Conservation (phyloP, 2,329 filamentous ascomycete genomes). For the Colletotrichum plurivorum region DNA sequence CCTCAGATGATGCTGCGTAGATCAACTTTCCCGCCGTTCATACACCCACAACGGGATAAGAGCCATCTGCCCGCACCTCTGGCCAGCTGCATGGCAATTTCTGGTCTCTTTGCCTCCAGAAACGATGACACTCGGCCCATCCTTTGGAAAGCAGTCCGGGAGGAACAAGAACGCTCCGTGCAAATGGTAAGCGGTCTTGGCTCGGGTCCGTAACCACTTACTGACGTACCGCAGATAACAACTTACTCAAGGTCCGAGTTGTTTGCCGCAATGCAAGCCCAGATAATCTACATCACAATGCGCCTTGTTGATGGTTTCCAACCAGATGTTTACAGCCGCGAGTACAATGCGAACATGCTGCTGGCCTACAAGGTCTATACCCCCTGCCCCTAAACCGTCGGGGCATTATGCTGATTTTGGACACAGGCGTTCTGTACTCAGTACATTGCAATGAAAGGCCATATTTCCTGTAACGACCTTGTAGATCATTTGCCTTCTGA, state of each 20-base stretch:
- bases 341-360: slow-evolving; percentile 30
- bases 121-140: slow-evolving; percentile 23
- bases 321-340: not conserved
- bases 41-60: slow-evolving; percentile 28
- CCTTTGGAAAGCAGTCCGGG: slow-evolving; percentile 27
- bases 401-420: not conserved
- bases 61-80: slow-evolving; percentile 22
- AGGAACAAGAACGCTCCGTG: slow-evolving; percentile 26
- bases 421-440: slow-evolving; percentile 14
- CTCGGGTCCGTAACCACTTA: not conserved
- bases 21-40: slow-evolving; percentile 36
- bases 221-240: not conserved
- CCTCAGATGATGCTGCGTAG: slow-evolving; percentile 38
- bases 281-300: slow-evolving; percentile 38
- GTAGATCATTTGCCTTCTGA: not conserved
- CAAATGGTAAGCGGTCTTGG: not conserved
- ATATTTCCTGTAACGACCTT: not conserved
- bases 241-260: slow-evolving; percentile 4
- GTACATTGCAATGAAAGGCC: not conserved
- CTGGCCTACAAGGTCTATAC: slow-evolving; percentile 21
- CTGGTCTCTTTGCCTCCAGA: slow-evolving; percentile 24
- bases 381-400: too few species aligned
- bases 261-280: slow-evolving; percentile 31
- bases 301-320: slow-evolving; percentile 26
- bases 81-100: slow-evolving; percentile 35